A percentile compares a stretch with the other conserved stretches of the same genome.
phyloP scores from a whole-genome alignment of 2,329 filamentous ascomycete genomes.

The Penicillium vulpinum region DNA sequence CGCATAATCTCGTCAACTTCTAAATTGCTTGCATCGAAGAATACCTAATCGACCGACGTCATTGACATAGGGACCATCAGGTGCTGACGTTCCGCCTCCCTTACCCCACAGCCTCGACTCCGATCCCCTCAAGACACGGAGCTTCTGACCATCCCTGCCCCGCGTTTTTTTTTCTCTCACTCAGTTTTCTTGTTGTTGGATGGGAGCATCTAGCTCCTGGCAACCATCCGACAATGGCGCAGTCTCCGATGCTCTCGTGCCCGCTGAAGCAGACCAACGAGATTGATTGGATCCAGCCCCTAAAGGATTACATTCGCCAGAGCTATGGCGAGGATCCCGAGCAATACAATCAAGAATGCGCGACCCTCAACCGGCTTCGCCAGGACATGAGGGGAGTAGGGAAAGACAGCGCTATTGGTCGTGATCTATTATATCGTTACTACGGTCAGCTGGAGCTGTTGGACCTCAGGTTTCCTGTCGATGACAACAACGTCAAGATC shows the following conservation, averaged over 20 bases:
- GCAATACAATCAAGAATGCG: constrained; percentile 92
- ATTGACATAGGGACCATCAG: constrained; percentile 19
- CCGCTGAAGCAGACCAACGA: constrained; percentile 93
- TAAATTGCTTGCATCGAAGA: background rate
- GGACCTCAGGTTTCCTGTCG: constrained; percentile 91
- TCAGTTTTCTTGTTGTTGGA: constrained; percentile 18
- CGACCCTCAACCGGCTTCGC: constrained; percentile 85
- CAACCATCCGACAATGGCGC: constrained; percentile 60
- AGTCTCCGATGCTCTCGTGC: constrained; percentile 92
- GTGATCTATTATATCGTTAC: constrained; percentile 93
- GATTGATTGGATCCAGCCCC: constrained; percentile 92
- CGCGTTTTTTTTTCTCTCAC: constrained; percentile 1
- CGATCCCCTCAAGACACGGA: constrained; percentile 19
- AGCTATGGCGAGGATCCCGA: constrained; percentile 97
- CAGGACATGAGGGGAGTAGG: constrained; percentile 98
- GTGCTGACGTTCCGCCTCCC: constrained; percentile 20
- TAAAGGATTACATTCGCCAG: constrained; percentile 90
- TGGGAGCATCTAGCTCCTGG: constrained; percentile 41
- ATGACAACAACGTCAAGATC: constrained; percentile 99
- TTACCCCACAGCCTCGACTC: constrained; percentile 28
- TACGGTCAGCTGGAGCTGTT: constrained; percentile 95
- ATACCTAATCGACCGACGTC: constrained; percentile 16
- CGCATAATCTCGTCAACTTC: background rate
- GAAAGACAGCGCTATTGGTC: constrained; percentile 89
- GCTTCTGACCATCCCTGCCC: constrained; percentile 14